Conservation (phyloP, 352 stramenopile genomes). For the Halophytophthora batemanensis region DNA sequence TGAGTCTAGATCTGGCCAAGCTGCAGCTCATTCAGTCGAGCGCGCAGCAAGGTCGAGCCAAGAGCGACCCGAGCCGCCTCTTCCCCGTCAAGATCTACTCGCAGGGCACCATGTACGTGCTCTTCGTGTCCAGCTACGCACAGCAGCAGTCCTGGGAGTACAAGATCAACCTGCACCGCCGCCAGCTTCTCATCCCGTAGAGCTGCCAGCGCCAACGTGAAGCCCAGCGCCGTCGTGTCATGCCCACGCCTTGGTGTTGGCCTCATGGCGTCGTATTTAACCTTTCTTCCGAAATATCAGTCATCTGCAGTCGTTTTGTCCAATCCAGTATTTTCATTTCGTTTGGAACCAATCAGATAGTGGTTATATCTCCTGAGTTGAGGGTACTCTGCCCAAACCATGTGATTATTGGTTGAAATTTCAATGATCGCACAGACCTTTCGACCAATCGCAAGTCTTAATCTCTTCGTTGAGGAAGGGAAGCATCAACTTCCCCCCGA, state of each 20-base stretch:
- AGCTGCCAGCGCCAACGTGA: no score
- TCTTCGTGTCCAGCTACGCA: constrained; percentile 73
- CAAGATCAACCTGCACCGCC: constrained; percentile 71
- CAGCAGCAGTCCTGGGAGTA: constrained; percentile 82
- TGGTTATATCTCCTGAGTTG: no score
- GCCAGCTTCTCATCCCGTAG: constrained; percentile 72
- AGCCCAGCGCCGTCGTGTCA: not conserved
- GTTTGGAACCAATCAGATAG: no score
- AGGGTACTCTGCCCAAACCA: no score
- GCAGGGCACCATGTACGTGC: constrained; percentile 60
- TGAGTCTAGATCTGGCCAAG: constrained; percentile 76
- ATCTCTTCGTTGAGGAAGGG: no score
- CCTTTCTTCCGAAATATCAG: no score
- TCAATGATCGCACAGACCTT: no score
- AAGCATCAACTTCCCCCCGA: no score
- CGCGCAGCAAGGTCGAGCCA: constrained; percentile 22
- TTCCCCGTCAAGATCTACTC: constrained; percentile 77
- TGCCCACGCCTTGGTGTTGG: not conserved
- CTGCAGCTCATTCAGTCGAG: constrained; percentile 70
- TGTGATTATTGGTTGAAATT: no score
- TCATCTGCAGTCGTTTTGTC: no score
- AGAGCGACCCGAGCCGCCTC: constrained; percentile 50
- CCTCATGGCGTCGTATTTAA: not conserved
- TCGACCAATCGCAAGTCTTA: no score
- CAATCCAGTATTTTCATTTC: no score